These are phyloP conservation scores for Diaporthe ilicicola DNA, from an alignment of 2,329 filamentous ascomycete genomes.

Conservation along the genomic window DNA sequence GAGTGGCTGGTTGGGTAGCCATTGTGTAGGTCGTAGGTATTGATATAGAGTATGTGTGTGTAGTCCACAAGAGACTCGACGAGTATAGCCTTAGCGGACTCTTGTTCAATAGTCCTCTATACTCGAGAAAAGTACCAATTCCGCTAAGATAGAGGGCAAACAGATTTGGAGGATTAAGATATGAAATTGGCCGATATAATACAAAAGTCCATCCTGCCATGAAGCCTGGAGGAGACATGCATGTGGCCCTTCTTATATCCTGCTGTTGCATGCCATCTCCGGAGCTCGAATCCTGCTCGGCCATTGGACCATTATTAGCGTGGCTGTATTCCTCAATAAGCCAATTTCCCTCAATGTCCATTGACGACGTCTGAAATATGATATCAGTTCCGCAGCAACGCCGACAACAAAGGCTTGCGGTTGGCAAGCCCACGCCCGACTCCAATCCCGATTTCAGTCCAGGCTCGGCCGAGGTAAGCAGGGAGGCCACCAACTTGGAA, in stretches of 20 bases:
- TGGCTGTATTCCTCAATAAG: neutral
- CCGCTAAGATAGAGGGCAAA: neutral
- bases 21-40: neutral
- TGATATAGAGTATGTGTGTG: neutral
- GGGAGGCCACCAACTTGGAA: neutral
- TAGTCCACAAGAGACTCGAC: neutral
- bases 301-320: neutral
- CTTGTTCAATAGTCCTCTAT: neutral
- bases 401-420: too few species aligned
- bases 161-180: neutral
- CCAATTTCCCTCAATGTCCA: neutral
- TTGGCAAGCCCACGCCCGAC: neutral
- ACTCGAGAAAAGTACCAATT: fast-evolving
- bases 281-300: slow-evolving; percentile 14
- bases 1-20: neutral
- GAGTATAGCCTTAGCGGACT: neutral
- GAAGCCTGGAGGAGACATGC: neutral
- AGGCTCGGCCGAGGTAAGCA: neutral
- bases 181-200: neutral
- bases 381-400: neutral
- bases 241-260: neutral
- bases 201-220: neutral
- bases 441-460: neutral
- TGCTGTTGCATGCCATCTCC: neutral
- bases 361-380: neutral